Base-by-base conservation (phyloP, 179 eudicot genomes). In the Silene noctiflora region DNA sequence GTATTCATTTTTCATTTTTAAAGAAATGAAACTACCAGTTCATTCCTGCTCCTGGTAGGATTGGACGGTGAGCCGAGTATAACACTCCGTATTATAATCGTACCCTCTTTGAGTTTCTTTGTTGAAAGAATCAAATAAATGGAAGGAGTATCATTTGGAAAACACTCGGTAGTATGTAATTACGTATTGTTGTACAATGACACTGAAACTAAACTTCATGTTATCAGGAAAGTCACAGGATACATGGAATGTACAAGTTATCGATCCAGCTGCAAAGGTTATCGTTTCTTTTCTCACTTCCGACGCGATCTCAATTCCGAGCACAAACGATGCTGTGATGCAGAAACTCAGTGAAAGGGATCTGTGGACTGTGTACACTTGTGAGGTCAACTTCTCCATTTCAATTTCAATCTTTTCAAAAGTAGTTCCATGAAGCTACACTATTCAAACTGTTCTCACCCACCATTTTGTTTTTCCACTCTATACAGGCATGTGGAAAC, bases 341-440 rank as follows among this genome's bases (percentile, higher is more conserved):
- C 74, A 71, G 33, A 87, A 87, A 74, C 70, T 86, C 67, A 67
- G 64, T 29, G 87, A 81, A 76, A 88, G 89, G 81, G 97, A 96
- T 83, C 83, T 96, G 80, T 96, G 99, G 98, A 90, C 90, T 68
- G 97, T 75, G 44, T 81, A 86, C 79, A 84, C 84, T 16, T 93
- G 99, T 79, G 84, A 91, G 98, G 98, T 92, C 24, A 77, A 59
- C 35, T 67, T 72, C 72, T 4, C 12, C 6, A 17, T 31, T 21
- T 56, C 75, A 27, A 17, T 31, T 21, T 56, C 75, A 27, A 20
- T 48, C 60, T 33, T 20, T 21, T 22, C 39, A 22, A 46, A 9
- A 19, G 6, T 4, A 46, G 7, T 22, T 53, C 27, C 59, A 55
- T n/a, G 69, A 25, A 44, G 51, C 14, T 8, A 39, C 5, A 16